Base-by-base conservation (phyloP, 495 filamentous ascomycete species). In the Talaromyces liani region DNA sequence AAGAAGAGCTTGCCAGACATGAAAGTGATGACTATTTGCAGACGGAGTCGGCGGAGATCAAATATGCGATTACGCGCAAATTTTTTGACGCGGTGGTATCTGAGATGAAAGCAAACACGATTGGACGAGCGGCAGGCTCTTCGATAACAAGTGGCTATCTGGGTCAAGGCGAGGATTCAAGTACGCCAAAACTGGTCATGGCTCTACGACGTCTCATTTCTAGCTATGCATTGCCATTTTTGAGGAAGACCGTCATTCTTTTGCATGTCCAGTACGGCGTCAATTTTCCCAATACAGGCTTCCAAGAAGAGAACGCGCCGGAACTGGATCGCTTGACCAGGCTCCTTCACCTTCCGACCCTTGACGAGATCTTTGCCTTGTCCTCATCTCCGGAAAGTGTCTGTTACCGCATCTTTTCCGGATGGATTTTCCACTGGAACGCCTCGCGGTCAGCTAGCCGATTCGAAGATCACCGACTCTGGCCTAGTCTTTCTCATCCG, bases 241-340 rank as follows among this genome's bases (percentile, higher is more conserved):
- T 98, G 12, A 89, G 94, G 63, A 99, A 98, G 77, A 81, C 83
- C 9, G 83, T 84, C 16, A 84, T 98, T 34, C 84, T 98, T 20
- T 81, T 97, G 61, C 87, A 97, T 69, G 91, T 95, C 55, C 89
- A 91, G 61, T 91, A 89, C 70, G 93, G 93, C 14, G 84, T 97
- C 45, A 88, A 96, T 41, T 94, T 97, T 74, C 89, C 91, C 57
- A 86, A 84, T 69, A 86, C 89, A 10, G 82, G 89, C 22, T 84
- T 87, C 63, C 76, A 79, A 51, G 82, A 85, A 60, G 74, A 86
- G 0, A 87, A 88, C 66, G 81, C 82, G 20, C 81, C 91, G 16
- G 94, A 98, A 72, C 81, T 96, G n/a, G 85, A 89, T 51, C 87
- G 94, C 16, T 82, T 99, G 9, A 89, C 89, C 4, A 82, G 86